Evolutionary conservation across 768 basidiomycete genomes (phyloP).

Genomic region (Xerocomellus chrysenteron): DNA sequence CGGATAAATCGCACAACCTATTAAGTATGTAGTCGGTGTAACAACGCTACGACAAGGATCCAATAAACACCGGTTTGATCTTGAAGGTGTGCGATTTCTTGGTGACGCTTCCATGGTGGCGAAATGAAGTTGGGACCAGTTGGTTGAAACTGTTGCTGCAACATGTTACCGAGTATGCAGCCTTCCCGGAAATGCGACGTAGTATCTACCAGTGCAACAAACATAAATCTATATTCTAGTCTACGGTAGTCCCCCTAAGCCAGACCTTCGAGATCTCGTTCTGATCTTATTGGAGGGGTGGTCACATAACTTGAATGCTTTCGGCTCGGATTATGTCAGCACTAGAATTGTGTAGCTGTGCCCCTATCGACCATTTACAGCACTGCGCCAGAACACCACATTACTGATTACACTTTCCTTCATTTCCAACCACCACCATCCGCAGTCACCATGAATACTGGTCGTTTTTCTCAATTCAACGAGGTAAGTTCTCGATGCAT

Average conservation of each 20-base stretch:
- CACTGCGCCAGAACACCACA: neutral
- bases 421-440: constrained; percentile 14
- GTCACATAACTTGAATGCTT: too few species aligned
- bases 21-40: neutral
- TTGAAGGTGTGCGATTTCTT: neutral
- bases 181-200: too few species aligned
- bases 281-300: too few species aligned
- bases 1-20: neutral
- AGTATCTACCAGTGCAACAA: too few species aligned
- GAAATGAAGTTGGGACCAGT: neutral
- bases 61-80: neutral
- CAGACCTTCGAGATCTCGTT: too few species aligned
- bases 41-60: neutral
- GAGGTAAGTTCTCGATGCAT: constrained; percentile 18
- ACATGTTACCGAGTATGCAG: too few species aligned
- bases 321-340: too few species aligned
- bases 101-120: too few species aligned
- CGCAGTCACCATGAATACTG: neutral
- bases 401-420: neutral
- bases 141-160: too few species aligned
- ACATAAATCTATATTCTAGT: too few species aligned
- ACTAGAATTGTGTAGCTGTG: neutral
- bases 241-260: too few species aligned
- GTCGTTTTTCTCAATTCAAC: constrained; percentile 23
- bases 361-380: constrained; percentile 1